Conservation (phyloP, 2,329 filamentous ascomycete genomes). For the Sordariomycetes sp. region DNA sequence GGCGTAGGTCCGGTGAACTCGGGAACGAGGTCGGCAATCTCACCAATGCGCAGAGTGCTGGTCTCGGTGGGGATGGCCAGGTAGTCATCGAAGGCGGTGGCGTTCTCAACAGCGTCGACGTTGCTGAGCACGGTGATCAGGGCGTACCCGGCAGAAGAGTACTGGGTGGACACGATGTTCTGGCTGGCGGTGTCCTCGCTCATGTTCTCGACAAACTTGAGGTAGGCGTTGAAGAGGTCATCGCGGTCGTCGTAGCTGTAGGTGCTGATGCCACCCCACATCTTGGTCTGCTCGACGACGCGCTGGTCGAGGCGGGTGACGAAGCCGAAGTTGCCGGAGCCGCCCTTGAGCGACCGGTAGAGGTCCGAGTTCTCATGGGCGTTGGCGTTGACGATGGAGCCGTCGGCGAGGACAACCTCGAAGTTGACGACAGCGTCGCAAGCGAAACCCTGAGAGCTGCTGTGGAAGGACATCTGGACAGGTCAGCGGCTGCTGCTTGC, state of each 20-base stretch:
- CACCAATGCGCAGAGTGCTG: slow-evolving; percentile 12
- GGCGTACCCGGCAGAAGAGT: slow-evolving; percentile 7
- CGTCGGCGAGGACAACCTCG: slow-evolving; percentile 30
- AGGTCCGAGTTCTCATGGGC: slow-evolving; percentile 34
- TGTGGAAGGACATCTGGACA: slow-evolving; percentile 7
- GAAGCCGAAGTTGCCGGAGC: slow-evolving; percentile 42
- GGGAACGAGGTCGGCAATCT: slow-evolving; percentile 16
- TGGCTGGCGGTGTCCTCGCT: slow-evolving; percentile 15
- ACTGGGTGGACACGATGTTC: slow-evolving; percentile 16
- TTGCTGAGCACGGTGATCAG: slow-evolving; percentile 16
- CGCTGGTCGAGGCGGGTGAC: slow-evolving; percentile 32
- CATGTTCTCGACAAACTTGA: slow-evolving; percentile 17
- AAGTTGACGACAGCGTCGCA: slow-evolving; percentile 32
- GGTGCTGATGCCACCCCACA: slow-evolving; percentile 17
- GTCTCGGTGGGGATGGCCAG: slow-evolving; percentile 11
- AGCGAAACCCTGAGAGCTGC: slow-evolving; percentile 22
- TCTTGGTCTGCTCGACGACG: slow-evolving; percentile 10
- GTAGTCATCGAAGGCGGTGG: slow-evolving; percentile 14
- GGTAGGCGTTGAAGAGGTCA: slow-evolving; percentile 15
- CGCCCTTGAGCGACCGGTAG: slow-evolving; percentile 43
- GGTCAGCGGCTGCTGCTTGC: neutral
- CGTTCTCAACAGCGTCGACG: slow-evolving; percentile 11
- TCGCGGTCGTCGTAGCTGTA: slow-evolving; percentile 13
- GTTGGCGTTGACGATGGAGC: slow-evolving; percentile 29
- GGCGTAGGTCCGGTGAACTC: slow-evolving; percentile 21